Evolutionary conservation across 2,329 filamentous ascomycete species (phyloP), one percentile per base, ranked within the genome.

Genomic region (Teratosphaeria gauchensis): DNA sequence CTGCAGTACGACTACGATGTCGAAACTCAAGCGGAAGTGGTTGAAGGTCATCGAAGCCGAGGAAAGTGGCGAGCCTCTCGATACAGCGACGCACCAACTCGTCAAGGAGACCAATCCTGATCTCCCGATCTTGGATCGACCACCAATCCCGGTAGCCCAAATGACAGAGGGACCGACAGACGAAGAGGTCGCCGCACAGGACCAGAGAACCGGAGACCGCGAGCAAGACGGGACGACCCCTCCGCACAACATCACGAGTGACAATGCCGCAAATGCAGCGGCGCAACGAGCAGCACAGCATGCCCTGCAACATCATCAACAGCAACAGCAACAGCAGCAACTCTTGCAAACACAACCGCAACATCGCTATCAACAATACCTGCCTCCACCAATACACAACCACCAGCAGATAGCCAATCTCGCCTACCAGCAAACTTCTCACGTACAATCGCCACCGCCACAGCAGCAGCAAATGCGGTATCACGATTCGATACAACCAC

Each of bases 11-110:
- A 71, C 68, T 1, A 71, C 69, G n/a, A 70, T 69, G 68, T 69
- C 66, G 30, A 71, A 71, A 61, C 64, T 71, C 63, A 69, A 69
- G 61, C 67, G 68, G 6, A 71, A 71, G 57, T 71, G 69, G 69
- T 55, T 69, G 14, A 63, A 62, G 38, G 69, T 70, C 6, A 69
- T 71, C 51, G 68, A 71, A 46, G 64, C 60, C 54, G 68, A 71
- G 53, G 69, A 70, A 48, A 62, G 57, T 28, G 69, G 68, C 57
- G 63, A 63, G 14, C 66, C 65, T 4, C 63, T 71, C 16, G 69
- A 71, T 55, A 61, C 67, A 14, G 24, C 55, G 12, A 69, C 64
- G 7, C 61, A 64, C 5, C 46, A 38, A 5, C 62, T 63, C 28
- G 58, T 69, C 24, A 54, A 63, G 53, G 68, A 69, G 54, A 69